Base-by-base conservation (phyloP, 2,329 filamentous ascomycete species). In the Aspergillus pseudotamarii region DNA sequence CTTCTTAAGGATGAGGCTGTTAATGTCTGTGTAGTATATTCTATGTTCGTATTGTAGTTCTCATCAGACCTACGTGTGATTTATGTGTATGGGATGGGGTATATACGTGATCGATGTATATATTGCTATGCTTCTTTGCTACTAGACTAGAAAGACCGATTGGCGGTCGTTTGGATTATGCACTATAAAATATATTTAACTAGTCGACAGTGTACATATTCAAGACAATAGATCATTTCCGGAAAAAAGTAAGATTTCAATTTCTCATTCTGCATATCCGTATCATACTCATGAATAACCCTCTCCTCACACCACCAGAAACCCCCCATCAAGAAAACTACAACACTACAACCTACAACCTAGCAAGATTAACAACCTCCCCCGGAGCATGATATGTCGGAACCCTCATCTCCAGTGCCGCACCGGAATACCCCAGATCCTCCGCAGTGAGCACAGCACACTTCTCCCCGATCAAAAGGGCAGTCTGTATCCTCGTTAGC, bases 391-490 rank as follows among this genome's bases (percentile, higher is more conserved):
- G 78, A 72, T 90, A 90, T 11, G 81, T 82, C 1, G 88, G 88
- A 4, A 90, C 90, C 79, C 88, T 90, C 91, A 94, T 94, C 48
- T 93, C 88, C 65, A 94, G 81, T 11, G 88, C 90, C 34, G 83
- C 82, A 34, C 91, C 91, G 41, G 85, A 88, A 78, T 93, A 93
- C 4, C 89, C 91, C 21, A 93, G 79, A 67, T 93, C 91, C 76
- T 93, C 91, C 10, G 85, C 91, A 1, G 87, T 84, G 26, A 93
- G 84, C 64, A 90, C 80, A 2, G 89, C 88, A 58, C 85, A 88
- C 82, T 92, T 93, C 82, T 93, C 90, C 45, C 90, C 90, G 64
- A 93, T 92, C 57, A 92, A 82, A 11, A 93, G 83, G 6, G 91
- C 90, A 41, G 89, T 92, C 66, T 86, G 26, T 26, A 85, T 32